A percentile compares a stretch with the other conserved stretches of the same genome.
Conservation (phyloP, 371 early-diverging fungal genomes). For the Vairimorpha necatrix region DNA sequence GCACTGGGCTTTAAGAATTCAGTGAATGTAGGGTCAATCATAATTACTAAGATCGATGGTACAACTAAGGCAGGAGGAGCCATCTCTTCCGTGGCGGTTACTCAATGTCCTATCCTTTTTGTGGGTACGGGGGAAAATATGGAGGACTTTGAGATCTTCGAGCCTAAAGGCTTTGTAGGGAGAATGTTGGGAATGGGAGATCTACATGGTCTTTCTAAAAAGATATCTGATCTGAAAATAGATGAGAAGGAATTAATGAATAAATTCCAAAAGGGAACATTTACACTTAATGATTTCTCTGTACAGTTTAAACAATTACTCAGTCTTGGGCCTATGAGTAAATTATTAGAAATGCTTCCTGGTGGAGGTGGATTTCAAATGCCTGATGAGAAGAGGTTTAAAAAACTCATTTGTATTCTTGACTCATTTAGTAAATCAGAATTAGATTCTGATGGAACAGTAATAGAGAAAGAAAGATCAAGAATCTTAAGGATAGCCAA, state of each 20-base stretch:
- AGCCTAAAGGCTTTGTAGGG: conserved; percentile 81
- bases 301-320: conserved; percentile 86
- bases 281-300: conserved; percentile 88
- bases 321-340: conserved; percentile 82
- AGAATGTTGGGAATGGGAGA: conserved; percentile 95
- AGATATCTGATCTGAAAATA: conserved; percentile 79
- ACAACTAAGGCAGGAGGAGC: conserved; percentile 98
- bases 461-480: conserved; percentile 72
- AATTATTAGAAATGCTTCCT: conserved; percentile 93
- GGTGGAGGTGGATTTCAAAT: conserved; percentile 81
- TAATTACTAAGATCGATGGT: conserved; percentile 98
- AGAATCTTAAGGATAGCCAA: conserved; percentile 78
- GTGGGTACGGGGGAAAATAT: conserved; percentile 97
- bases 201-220: conserved; percentile 81
- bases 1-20: conserved; percentile 88
- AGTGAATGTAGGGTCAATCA: conserved; percentile 90
- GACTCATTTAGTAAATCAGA: conserved; percentile 91
- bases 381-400: conserved; percentile 68
- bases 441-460: conserved; percentile 78
- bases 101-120: conserved; percentile 88
- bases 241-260: conserved; percentile 81
- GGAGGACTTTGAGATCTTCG: conserved; percentile 87
- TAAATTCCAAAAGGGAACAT: conserved; percentile 75
- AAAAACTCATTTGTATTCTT: conserved; percentile 82
- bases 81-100: conserved; percentile 94